Base-by-base conservation (phyloP, 768 basidiomycete species). In the Trichaptum fuscoviolaceum region DNA sequence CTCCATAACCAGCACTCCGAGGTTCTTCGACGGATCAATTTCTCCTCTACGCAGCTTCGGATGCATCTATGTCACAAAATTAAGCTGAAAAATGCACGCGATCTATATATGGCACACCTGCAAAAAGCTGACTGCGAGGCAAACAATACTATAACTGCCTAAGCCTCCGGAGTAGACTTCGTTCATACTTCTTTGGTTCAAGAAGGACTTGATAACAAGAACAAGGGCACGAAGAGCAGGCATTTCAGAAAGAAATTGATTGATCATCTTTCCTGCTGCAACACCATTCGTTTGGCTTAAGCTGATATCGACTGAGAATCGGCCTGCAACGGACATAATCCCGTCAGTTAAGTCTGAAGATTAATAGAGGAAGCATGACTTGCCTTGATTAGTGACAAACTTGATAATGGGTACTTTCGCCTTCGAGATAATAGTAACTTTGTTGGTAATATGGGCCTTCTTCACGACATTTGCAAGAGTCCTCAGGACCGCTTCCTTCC, bases 391-490 rank as follows among this genome's bases (percentile, higher is more conserved):
- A 1, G 96, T 94, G 65, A 91, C 79, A 74, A 99, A 97, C 78
- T 99, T 99, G 77, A 99, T 84, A 75, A 99, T 98, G 34, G 97
- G 97, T 7, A 99, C 96, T 78, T 89, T 92, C 64, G 97, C 96
- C 80, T 89, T 94, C 30, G 90, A 88, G 69, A 99, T 95, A 75
- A 98, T 88, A 30, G 90, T 89, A 52, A 98, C 91, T 58, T 87
- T 85, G 63, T 84, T 81, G 0, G 95, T 93, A 67, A 99, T 88
- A 9, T 85, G 81, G 0, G 87, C 83, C 35, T 84, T 85, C 72
- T 90, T 89, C 67, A 99, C 79, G 35, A 89, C 84, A 72, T 86
- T 86, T 10, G 95, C 93, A 35, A 99, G 84, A 2, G 87, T 83
- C 63, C 89, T 86, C 7, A 99, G 83, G 34, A 92, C 89, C 63